Evolutionary conservation across 352 stramenopile genomes (phyloP).

Genomic region (Globisporangium barbulae): DNA sequence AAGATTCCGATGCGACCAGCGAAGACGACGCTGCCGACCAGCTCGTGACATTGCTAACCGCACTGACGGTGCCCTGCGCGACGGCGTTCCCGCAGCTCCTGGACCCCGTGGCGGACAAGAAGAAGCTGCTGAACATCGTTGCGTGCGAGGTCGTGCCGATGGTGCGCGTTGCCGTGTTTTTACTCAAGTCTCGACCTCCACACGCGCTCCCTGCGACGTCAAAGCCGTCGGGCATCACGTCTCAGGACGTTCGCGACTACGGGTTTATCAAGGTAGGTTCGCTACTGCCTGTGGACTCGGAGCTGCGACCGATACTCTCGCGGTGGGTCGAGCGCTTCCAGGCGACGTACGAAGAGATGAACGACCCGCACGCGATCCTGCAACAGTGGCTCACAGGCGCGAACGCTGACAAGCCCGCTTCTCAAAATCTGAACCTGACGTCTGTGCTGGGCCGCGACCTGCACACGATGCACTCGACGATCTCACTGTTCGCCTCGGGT

Average conservation of each 20-base stretch:
- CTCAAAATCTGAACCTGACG: slow-evolving; percentile 28
- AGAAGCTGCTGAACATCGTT: slow-evolving; percentile 68
- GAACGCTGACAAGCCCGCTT: slow-evolving; percentile 34
- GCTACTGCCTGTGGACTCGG: slow-evolving; percentile 16
- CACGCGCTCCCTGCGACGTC: slow-evolving; percentile 9
- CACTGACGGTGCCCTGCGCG: slow-evolving; percentile 28
- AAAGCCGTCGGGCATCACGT: slow-evolving; percentile 64
- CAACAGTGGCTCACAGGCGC: slow-evolving; percentile 74
- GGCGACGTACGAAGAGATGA: slow-evolving; percentile 75
- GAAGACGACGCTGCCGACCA: slow-evolving; percentile 24
- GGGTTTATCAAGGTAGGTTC: slow-evolving; percentile 47
- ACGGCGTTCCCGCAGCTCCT: slow-evolving; percentile 24
- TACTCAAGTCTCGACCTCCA: slow-evolving; percentile 39
- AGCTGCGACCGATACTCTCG: slow-evolving; percentile 36
- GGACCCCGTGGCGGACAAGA: slow-evolving; percentile 29
- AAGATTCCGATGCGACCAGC: slow-evolving; percentile 19
- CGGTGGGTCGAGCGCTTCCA: slow-evolving; percentile 70
- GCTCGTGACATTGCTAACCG: slow-evolving; percentile 26
- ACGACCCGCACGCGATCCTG: slow-evolving; percentile 59
- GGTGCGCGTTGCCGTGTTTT: slow-evolving; percentile 62
- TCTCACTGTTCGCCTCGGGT: slow-evolving; percentile 67
- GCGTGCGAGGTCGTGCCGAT: slow-evolving; percentile 73
- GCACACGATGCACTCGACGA: slow-evolving; percentile 73
- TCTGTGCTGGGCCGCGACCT: slow-evolving; percentile 58
- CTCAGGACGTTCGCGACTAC: slow-evolving; percentile 38